Conservation (phyloP, 495 filamentous ascomycete genomes). For the Hypoxylon rickii region DNA sequence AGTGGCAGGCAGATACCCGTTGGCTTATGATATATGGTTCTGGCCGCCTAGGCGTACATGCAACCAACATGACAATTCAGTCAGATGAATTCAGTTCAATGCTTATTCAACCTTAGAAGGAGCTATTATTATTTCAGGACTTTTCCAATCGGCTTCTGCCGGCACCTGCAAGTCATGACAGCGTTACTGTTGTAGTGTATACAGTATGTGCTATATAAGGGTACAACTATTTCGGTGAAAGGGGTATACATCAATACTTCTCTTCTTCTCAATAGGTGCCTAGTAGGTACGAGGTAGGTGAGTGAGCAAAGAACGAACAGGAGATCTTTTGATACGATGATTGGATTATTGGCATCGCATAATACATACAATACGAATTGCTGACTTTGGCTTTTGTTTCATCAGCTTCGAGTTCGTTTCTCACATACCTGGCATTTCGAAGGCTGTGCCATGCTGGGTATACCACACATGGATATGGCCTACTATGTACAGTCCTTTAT, state of each 20-base stretch:
- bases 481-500: too few relatives aligned
- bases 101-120: constrained; percentile 30
- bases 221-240: constrained; percentile 4
- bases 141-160: constrained; percentile 20
- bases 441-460: too few relatives aligned
- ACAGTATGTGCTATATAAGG: background rate
- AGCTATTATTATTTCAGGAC: constrained; percentile 16
- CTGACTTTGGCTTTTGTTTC: background rate
- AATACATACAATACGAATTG: background rate
- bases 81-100: constrained; percentile 36
- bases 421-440: too few relatives aligned
- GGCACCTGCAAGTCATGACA: constrained; percentile 3
- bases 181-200: constrained; percentile 12
- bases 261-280: too few relatives aligned
- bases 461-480: too few relatives aligned
- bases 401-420: background rate
- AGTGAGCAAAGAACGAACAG: too few relatives aligned
- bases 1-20: too few relatives aligned
- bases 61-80: constrained; percentile 29
- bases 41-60: constrained; percentile 14
- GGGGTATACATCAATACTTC: too few relatives aligned
- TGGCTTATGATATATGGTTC: background rate
- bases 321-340: too few relatives aligned
- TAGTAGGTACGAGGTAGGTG: too few relatives aligned
- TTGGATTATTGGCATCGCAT: too few relatives aligned